Percentiles rank a stretch among this genome's conserved stretches.
Conservation (phyloP, 2,329 filamentous ascomycete genomes). For the Tolypocladium ovalisporum region DNA sequence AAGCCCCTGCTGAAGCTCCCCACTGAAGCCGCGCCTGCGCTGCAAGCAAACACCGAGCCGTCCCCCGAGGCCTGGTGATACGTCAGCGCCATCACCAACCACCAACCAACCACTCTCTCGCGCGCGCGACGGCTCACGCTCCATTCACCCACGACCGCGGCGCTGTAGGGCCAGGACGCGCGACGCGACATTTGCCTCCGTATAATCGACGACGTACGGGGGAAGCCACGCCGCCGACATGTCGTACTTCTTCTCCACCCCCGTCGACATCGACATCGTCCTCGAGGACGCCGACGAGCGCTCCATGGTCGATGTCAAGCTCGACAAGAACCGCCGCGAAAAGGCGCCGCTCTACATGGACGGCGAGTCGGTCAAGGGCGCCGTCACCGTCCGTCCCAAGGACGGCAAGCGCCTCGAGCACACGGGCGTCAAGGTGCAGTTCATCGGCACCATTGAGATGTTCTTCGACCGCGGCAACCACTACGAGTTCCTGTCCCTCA, state of each 20-base stretch:
- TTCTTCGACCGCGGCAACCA: constrained; percentile 99
- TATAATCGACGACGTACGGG: background rate
- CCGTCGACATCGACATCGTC: constrained; percentile 97
- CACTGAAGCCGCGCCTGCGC: background rate
- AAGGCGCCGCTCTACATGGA: constrained; percentile 97
- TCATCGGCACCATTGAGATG: constrained; percentile 99
- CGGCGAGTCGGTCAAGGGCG: constrained; percentile 94
- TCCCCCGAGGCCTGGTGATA: constrained; percentile 11
- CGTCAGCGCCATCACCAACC: constrained; percentile 19
- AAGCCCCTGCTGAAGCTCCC: background rate
- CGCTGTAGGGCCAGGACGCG: background rate
- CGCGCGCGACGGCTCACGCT: background rate
- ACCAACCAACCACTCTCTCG: constrained; percentile 3
- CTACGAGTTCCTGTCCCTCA: constrained; percentile 96
- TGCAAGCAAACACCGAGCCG: background rate
- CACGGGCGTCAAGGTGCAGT: constrained; percentile 98
- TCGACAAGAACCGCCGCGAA: constrained; percentile 95
- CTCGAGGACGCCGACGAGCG: constrained; percentile 92
- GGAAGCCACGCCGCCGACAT: constrained; percentile 36
- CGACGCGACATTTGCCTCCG: background rate
- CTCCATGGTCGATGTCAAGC: constrained; percentile 92
- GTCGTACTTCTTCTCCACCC: constrained; percentile 98
- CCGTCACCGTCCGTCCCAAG: constrained; percentile 89
- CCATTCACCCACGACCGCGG: background rate
- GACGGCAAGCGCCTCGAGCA: constrained; percentile 97